Evolutionary conservation across 2,329 filamentous ascomycete species (phyloP).

Genomic region (Diaporthe sp.): DNA sequence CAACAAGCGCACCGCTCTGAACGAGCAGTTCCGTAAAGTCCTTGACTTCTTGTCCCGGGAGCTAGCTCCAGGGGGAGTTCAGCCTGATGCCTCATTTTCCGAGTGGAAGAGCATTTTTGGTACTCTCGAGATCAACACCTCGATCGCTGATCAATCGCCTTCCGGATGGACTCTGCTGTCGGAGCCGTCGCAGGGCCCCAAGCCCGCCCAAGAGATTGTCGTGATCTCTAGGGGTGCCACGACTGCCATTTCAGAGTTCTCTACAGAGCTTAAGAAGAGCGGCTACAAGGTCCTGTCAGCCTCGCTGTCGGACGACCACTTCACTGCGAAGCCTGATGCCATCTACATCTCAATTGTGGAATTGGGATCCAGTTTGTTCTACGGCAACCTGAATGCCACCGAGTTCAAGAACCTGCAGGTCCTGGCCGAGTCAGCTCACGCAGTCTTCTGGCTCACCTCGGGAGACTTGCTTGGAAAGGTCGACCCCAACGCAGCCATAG

Average conservation of each 20-base stretch:
- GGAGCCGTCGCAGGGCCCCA: background rate
- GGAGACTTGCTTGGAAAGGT: constrained; percentile 2
- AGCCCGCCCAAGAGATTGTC: background rate
- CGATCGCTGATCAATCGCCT: background rate
- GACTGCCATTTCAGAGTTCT: background rate
- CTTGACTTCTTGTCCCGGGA: background rate
- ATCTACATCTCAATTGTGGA: constrained; percentile 4
- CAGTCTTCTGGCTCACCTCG: background rate
- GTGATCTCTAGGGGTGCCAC: background rate
- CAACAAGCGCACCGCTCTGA: background rate
- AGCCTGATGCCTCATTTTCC: background rate
- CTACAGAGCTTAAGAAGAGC: background rate
- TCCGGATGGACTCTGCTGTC: background rate
- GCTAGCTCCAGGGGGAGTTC: background rate
- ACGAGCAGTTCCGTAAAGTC: background rate
- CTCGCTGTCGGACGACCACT: background rate
- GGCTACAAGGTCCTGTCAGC: constrained; percentile 2
- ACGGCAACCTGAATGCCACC: constrained; percentile 2
- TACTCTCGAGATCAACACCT: background rate
- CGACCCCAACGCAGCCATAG: background rate
- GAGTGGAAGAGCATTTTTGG: background rate
- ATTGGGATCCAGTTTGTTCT: background rate
- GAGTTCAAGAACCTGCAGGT: background rate
- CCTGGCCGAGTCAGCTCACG: background rate
- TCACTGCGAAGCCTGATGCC: background rate